Evolutionary conservation across 2,329 filamentous ascomycete species (phyloP).

Genomic region (Colletotrichum sp.): DNA sequence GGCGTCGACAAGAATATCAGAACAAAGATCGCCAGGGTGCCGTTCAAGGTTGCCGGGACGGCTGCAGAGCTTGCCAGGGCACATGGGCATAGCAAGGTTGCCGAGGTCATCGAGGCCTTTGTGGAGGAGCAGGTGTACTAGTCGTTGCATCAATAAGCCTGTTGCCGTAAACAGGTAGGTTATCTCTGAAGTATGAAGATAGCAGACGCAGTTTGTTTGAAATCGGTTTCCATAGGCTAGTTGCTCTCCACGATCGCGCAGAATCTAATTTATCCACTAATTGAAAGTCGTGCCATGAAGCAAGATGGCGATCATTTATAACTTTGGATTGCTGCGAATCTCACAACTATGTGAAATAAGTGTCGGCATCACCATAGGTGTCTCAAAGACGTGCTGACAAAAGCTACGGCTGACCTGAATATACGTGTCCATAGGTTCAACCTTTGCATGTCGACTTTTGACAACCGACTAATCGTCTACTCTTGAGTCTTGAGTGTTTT

Average conservation of each 20-base stretch:
- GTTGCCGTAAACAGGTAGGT: background rate
- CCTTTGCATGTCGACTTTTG: background rate
- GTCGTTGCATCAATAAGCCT: background rate
- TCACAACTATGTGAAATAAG: background rate
- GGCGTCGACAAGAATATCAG: background rate
- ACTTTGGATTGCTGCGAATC: background rate
- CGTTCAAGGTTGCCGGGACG: constrained; percentile 1
- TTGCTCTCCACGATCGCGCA: background rate
- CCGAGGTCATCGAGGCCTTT: background rate
- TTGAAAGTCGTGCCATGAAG: background rate
- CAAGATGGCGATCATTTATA: background rate
- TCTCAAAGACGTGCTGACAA: background rate
- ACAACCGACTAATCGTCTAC: background rate
- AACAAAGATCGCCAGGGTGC: background rate
- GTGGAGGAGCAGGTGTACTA: background rate
- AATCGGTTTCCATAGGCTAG: fast-evolving
- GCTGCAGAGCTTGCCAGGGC: constrained; percentile 5
- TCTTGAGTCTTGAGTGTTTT: background rate
- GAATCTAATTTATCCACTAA: too few relatives aligned
- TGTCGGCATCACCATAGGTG: background rate
- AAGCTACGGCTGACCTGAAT: background rate
- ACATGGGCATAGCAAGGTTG: background rate
- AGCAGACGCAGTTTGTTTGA: background rate
- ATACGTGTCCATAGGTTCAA: background rate
- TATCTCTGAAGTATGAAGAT: background rate